Evolutionary conservation across 225 moss, liverwort and hornwort genomes (phyloP).

Genomic region (Physcomitrellopsis africana): DNA sequence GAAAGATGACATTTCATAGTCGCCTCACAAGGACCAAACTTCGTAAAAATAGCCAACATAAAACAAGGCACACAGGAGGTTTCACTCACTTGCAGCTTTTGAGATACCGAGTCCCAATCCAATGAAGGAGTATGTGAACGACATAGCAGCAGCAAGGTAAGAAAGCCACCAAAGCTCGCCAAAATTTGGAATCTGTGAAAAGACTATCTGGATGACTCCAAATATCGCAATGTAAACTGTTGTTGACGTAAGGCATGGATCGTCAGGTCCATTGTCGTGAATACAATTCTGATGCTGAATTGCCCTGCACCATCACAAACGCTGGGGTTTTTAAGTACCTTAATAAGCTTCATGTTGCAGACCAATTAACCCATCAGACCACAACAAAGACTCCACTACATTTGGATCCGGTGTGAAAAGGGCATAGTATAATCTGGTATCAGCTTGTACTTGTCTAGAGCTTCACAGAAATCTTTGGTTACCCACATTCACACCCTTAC

Average conservation of each 20-base stretch:
- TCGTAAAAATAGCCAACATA: not conserved
- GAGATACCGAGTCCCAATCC: slow-evolving; percentile 81
- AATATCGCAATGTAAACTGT: slow-evolving; percentile 62
- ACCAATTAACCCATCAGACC: not conserved
- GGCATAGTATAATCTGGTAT: not conserved
- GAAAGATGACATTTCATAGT: not conserved
- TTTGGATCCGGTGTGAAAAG: not conserved
- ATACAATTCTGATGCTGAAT: slow-evolving; percentile 64
- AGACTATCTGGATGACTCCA: slow-evolving; percentile 64
- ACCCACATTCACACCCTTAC: too few species aligned
- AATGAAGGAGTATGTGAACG: slow-evolving; percentile 73
- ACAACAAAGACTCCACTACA: not conserved
- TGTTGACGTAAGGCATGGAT: slow-evolving; percentile 54
- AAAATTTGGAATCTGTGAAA: slow-evolving; percentile 87
- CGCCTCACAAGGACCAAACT: not conserved
- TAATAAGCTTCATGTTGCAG: not conserved
- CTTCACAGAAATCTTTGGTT: not conserved
- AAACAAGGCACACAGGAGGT: not conserved
- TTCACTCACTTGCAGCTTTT: slow-evolving; percentile 45
- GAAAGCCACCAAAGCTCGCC: slow-evolving; percentile 92
- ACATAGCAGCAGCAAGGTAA: slow-evolving; percentile 78
- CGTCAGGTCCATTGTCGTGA: slow-evolving; percentile 22
- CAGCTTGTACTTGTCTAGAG: not conserved
- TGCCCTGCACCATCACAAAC: slow-evolving; percentile 50
- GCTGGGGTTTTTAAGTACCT: not conserved